Evolutionary conservation across 495 filamentous ascomycete genomes (phyloP), one percentile per base, ranked within the genome.

Genomic region (Talaromyces liani): DNA sequence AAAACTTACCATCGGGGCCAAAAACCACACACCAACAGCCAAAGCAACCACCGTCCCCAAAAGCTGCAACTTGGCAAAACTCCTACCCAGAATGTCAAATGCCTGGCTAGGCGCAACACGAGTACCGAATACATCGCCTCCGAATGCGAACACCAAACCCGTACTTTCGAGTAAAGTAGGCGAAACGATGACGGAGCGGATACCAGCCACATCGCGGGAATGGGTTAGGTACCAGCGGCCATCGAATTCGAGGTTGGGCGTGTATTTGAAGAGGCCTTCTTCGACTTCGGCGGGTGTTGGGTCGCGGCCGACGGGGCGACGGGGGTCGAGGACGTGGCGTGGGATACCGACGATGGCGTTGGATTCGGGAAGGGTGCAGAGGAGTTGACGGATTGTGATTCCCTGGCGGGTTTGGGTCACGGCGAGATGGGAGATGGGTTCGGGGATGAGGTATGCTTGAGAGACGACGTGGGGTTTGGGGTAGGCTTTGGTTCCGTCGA

Each of bases 1-100:
- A 53, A 12, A 47, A 69, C 87, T 79, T 79, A 96, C 95, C 86
- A 97, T 87, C 25, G 94, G 94, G 57, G 88, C 87, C 69, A 98
- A 78, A 64, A 90, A 80, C 16, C 83, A 69, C 47, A 95, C 92
- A 60, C 91, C 92, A 16, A 85, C 77, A 1, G 80, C 81, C 66
- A 97, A 79, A 47, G 88, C 93, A 34, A 88, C 76, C 51, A 99
- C 91, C 0, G 94, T 99, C 25, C 81, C 77, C 1, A 97, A 73
- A 67, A 99, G 82, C 67, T 92, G 88, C 62, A 93, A 65, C 79
- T 95, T 96, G 63, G 89, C 91, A 72, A 99, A 99, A 4, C 88
- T 90, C 76, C 93, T 95, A 36, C 91, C 93, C 1, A 99, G 79
- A 18, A 97, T 82, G 76, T 99, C 94, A 73, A 98, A 99, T 4